phyloP scores from a whole-genome alignment of 495 filamentous ascomycete species.

The Penicillium salamii region DNA sequence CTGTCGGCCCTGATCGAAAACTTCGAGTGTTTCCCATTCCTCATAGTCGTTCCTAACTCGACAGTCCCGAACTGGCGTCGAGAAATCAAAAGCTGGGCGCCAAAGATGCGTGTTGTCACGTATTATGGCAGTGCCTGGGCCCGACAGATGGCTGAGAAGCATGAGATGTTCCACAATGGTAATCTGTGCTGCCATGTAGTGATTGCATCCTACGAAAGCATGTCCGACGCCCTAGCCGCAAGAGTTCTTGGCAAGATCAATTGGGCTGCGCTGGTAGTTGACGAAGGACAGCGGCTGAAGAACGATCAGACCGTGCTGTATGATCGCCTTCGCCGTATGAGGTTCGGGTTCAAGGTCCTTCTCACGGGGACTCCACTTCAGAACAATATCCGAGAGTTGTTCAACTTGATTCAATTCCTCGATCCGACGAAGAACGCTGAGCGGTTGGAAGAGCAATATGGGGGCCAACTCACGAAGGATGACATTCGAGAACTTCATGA shows the following conservation, averaged over 20 bases:
- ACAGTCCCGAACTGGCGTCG: constrained; percentile 96
- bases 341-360: constrained; percentile 74
- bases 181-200: constrained; percentile 83
- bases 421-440: constrained; percentile 68
- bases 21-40: constrained; percentile 85
- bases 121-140: constrained; percentile 77
- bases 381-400: constrained; percentile 91
- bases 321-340: constrained; percentile 63
- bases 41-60: constrained; percentile 89
- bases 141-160: constrained; percentile 64
- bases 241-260: constrained; percentile 61
- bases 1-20: constrained; percentile 74
- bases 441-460: constrained; percentile 70
- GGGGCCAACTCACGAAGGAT: constrained; percentile 65
- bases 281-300: constrained; percentile 95
- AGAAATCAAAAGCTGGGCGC: constrained; percentile 93
- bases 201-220: constrained; percentile 90
- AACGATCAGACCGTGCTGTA: constrained; percentile 87
- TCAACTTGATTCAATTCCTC: constrained; percentile 93
- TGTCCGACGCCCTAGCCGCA: constrained; percentile 62
- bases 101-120: constrained; percentile 78
- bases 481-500: constrained; percentile 78
- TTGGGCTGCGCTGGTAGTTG: constrained; percentile 89
- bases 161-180: constrained; percentile 77
- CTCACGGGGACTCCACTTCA: constrained; percentile 91